Evolutionary conservation across 768 basidiomycete species (phyloP), one percentile per base, ranked within the genome.

Genomic region (Leccinum imitatum): DNA sequence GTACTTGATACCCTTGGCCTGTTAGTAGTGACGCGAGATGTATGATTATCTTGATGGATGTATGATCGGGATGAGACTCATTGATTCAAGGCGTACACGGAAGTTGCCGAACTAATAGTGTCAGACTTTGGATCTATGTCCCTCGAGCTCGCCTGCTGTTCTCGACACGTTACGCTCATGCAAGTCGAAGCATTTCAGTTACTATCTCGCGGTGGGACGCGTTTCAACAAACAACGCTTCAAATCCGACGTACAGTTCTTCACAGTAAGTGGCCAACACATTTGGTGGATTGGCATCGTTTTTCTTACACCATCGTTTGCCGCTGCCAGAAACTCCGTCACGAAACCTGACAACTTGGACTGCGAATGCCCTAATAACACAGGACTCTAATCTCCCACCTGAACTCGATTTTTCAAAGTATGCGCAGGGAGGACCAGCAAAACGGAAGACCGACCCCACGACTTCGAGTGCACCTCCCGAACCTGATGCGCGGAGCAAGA

Each of bases 401-500:
- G 91, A 90, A 67, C 81, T 98, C 7, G 93, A 98, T 72, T 95
- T 96, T 74, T 98, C 97, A 77, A 93, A 89, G 67, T 93, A 93
- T 62, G 87, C 90, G 3, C 81, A 85, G 62, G 82, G 80, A 25
- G 78, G 77, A 17, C 64, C 76, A 9, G 73, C 69, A 35, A 89
- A 90, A 69, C 81, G 86, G 56, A 87, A 86, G 69, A 56, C 62
- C 47, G 61, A 62, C 39, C 55, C 61, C 25, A 58, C 65, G 48
- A 56, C 39, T 61, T 60, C 60, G 41, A 57, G 60, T 30, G 59
- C 59, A 50, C 57, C 59, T 47, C 52, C 41, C 56, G 57, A 30
- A 19, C 56, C 62, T 3, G 54, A 57, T 46, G 39, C 54, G 4
- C 67, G 65, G 23, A 54, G 65, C 39, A 77, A 63, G 73, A 77